Conservation (phyloP, 2,329 filamentous ascomycete species). For the Sphaerulina vaccinii region DNA sequence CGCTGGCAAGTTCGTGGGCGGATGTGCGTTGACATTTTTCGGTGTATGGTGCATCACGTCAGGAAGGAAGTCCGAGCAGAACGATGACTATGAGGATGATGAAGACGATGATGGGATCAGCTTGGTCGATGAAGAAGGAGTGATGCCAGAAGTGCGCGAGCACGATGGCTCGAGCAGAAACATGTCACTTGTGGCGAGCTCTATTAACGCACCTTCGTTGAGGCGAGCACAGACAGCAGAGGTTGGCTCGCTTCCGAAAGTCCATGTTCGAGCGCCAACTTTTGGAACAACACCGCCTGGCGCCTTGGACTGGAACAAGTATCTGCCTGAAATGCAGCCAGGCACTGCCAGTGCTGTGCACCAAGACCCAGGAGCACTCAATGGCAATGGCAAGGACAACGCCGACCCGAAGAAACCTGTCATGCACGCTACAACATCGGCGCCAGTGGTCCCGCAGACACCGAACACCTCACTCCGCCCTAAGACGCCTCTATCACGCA, state of each 20-base stretch:
- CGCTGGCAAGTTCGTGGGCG: slow-evolving; percentile 81
- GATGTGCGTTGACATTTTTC: slow-evolving; percentile 88
- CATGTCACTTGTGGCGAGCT: slow-evolving; percentile 19
- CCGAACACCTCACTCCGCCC: slow-evolving; percentile 24
- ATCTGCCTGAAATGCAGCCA: slow-evolving; percentile 18
- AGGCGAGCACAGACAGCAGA: slow-evolving; percentile 20
- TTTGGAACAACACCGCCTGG: slow-evolving; percentile 16
- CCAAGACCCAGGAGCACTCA: slow-evolving; percentile 24
- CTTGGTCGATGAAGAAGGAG: slow-evolving; percentile 41
- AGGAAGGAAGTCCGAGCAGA: slow-evolving; percentile 63
- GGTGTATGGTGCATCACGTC: slow-evolving; percentile 98
- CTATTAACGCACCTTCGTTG: slow-evolving; percentile 13
- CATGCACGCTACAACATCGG: slow-evolving; percentile 40
- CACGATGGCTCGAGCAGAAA: slow-evolving; percentile 16
- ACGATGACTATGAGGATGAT: slow-evolving; percentile 44
- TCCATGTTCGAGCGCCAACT: slow-evolving; percentile 6
- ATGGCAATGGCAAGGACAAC: slow-evolving; percentile 11
- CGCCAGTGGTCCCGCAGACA: slow-evolving; percentile 32
- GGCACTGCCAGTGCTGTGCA: slow-evolving; percentile 36
- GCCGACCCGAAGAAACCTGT: slow-evolving; percentile 27
- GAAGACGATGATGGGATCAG: slow-evolving; percentile 45
- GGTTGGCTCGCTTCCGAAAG: slow-evolving; percentile 9
- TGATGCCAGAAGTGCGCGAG: slow-evolving; percentile 31
- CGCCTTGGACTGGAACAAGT: slow-evolving; percentile 12
- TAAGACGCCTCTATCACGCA: slow-evolving; percentile 29